Conservation (phyloP, 176 grass and related monocot genomes). For the Echinochloa phyllopogon region DNA sequence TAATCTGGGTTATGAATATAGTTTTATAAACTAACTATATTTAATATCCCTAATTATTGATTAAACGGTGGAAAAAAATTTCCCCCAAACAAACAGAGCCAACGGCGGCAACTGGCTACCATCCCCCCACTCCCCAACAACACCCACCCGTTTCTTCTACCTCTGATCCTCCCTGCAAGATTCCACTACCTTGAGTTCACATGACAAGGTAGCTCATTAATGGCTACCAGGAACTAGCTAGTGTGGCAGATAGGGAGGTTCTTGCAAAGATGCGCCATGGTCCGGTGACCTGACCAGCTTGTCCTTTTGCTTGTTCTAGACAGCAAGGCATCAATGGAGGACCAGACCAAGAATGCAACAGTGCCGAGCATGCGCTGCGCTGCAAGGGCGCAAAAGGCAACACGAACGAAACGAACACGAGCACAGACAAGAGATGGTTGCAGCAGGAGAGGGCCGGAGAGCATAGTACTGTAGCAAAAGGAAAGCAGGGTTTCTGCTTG, state of each 20-base stretch:
- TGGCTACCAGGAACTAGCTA: not conserved
- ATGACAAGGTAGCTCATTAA: slow-evolving; percentile 28
- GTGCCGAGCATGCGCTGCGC: not conserved
- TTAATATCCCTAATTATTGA: too few relatives aligned
- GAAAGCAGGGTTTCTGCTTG: not conserved
- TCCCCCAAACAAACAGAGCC: too few relatives aligned
- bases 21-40: too few relatives aligned
- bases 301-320: slow-evolving; percentile 41
- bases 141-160: not conserved
- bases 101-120: not conserved
- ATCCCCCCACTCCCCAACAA: slow-evolving; percentile 9
- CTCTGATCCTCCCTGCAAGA: not conserved
- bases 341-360: slow-evolving; percentile 10
- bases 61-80: too few relatives aligned
- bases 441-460: slow-evolving; percentile 25
- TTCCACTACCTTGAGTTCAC: slow-evolving; percentile 28
- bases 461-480: not conserved
- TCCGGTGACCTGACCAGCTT: slow-evolving; percentile 1
- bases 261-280: slow-evolving; percentile 30
- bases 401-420: not conserved
- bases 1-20: too few relatives aligned
- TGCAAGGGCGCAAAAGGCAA: slow-evolving; percentile 23
- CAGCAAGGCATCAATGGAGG: slow-evolving; percentile 30
- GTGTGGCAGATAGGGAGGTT: not conserved
- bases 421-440: not conserved